Evolutionary conservation across 139 green algal species (phyloP).

Genomic region (Micromonas commoda): DNA sequence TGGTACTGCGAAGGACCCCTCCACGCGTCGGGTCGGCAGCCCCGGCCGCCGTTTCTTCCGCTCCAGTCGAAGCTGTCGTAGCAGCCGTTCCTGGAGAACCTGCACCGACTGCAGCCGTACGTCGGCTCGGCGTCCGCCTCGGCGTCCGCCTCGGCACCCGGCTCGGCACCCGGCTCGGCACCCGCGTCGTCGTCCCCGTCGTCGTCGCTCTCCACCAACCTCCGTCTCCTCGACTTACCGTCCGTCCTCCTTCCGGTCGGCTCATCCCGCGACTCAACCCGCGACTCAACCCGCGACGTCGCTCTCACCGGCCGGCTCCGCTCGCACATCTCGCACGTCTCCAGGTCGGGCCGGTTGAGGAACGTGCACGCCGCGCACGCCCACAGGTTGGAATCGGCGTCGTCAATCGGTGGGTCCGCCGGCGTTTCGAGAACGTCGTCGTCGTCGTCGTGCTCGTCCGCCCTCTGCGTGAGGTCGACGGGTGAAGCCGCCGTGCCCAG

Average conservation of each 20-base stretch:
- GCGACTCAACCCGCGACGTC: neutral
- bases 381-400: too few relatives aligned
- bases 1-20: too few relatives aligned
- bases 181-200: constrained; percentile 1
- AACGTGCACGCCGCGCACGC: too few relatives aligned
- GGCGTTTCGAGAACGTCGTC: constrained; percentile 10
- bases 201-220: neutral
- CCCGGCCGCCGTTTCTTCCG: too few relatives aligned
- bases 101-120: too few relatives aligned
- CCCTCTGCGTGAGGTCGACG: neutral
- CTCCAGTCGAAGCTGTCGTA: too few relatives aligned
- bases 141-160: neutral
- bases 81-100: too few relatives aligned
- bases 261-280: neutral
- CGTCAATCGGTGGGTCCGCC: too few relatives aligned
- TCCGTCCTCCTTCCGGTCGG: neutral
- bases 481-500: neutral
- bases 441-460: neutral
- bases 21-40: too few relatives aligned
- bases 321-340: too few relatives aligned
- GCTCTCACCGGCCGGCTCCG: neutral
- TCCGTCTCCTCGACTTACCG: neutral
- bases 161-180: neutral
- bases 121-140: too few relatives aligned
- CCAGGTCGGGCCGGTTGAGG: too few relatives aligned